Evolutionary conservation across 2,329 filamentous ascomycete genomes (phyloP).

Genomic region (Metarhizium album): DNA sequence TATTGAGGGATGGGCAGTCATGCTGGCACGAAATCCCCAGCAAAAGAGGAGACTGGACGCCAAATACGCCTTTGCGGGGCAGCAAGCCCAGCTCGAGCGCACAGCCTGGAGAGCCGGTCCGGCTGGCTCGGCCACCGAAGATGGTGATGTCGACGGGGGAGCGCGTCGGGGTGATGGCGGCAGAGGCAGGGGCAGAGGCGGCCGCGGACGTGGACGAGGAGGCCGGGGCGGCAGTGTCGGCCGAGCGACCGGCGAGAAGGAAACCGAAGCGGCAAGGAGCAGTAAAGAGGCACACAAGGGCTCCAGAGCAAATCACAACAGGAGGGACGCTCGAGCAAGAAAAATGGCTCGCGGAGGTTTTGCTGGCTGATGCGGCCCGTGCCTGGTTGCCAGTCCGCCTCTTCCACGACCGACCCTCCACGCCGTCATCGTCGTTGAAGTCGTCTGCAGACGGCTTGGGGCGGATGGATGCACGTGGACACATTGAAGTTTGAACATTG

Average conservation of each 20-base stretch:
- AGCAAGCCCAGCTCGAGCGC: conserved; percentile 52
- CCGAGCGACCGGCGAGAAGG: conserved; percentile 55
- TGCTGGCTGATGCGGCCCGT: conserved; percentile 17
- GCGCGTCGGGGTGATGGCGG: conserved; percentile 25
- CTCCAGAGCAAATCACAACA: conserved; percentile 76
- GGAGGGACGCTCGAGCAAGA: conserved; percentile 57
- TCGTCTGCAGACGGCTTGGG: too few species aligned
- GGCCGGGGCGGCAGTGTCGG: conserved; percentile 50
- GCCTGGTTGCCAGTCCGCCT: conserved; percentile 1
- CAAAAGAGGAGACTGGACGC: conserved; percentile 59
- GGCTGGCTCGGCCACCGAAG: conserved; percentile 45
- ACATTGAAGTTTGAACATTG: too few species aligned
- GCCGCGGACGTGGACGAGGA: conserved; percentile 28
- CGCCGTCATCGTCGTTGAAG: background rate
- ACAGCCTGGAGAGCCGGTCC: conserved; percentile 54
- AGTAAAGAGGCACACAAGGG: conserved; percentile 76
- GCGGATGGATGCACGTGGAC: too few species aligned
- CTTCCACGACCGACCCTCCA: conserved; percentile 9
- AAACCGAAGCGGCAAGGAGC: conserved; percentile 59
- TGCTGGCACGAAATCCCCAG: conserved; percentile 65
- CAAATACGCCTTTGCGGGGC: conserved; percentile 55
- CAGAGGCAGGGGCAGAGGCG: conserved; percentile 14
- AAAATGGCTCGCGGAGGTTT: conserved; percentile 50
- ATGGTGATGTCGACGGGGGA: conserved; percentile 37
- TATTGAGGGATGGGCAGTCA: conserved; percentile 88